These are phyloP conservation scores for Heliosperma pusillum DNA, from an alignment of 148 eudicot species.

Conservation along the genomic window DNA sequence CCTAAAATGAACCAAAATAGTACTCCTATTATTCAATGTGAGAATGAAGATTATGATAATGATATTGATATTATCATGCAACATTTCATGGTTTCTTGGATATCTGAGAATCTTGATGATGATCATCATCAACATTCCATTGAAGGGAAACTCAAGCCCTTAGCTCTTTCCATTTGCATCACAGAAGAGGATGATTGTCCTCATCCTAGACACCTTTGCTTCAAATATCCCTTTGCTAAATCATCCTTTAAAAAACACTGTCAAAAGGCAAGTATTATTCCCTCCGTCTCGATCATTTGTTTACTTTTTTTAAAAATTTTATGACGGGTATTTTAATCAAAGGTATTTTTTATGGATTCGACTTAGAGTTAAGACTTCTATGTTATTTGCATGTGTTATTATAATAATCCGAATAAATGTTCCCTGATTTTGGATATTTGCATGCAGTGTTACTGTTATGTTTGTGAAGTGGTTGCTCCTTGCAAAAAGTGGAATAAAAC, in stretches of 20 bases:
- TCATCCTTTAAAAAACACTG: slow-evolving; percentile 16
- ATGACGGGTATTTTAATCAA: too few species aligned
- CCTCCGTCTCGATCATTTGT: not conserved
- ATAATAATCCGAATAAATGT: too few species aligned
- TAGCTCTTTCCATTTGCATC: not conserved
- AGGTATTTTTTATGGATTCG: too few species aligned
- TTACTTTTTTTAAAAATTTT: not conserved
- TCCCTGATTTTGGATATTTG: not conserved
- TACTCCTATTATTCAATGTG: too few species aligned
- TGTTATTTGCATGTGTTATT: too few species aligned
- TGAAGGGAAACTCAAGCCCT: too few species aligned
- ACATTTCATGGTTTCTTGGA: not conserved
- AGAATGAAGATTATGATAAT: not conserved
- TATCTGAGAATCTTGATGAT: too few species aligned
- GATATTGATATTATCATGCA: not conserved
- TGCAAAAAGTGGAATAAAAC: slow-evolving; percentile 15
- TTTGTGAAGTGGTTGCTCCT: slow-evolving; percentile 18
- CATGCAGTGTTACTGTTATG: slow-evolving; percentile 20
- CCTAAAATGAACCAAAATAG: not conserved
- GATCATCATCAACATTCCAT: too few species aligned
- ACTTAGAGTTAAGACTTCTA: too few species aligned
- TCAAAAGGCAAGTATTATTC: slow-evolving; percentile 4
- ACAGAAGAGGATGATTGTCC: slow-evolving; percentile 22
- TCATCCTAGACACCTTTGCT: slow-evolving; percentile 22
- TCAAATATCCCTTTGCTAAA: slow-evolving; percentile 14